Conservation (phyloP, 768 basidiomycete genomes). For the Phlebiopsis gigantea region DNA sequence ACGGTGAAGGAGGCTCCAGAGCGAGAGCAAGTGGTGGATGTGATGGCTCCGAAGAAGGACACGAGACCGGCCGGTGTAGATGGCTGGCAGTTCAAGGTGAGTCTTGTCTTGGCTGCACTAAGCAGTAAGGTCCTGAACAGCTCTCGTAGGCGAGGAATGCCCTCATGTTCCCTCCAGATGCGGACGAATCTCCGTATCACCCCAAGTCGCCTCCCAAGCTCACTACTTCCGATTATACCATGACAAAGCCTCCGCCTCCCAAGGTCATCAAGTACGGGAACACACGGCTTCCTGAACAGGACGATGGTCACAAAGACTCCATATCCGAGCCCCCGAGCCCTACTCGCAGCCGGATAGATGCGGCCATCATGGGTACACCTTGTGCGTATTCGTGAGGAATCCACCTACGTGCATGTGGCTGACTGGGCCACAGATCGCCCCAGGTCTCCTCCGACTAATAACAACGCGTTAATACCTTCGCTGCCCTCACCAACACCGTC, state of each 20-base stretch:
- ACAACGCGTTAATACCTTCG: conserved; percentile 76
- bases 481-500: conserved; percentile 85
- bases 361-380: conserved; percentile 89
- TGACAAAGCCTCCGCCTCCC: conserved; percentile 34
- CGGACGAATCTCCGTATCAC: conserved; percentile 78
- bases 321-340: conserved; percentile 78
- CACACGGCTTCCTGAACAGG: conserved; percentile 77
- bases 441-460: conserved; percentile 45
- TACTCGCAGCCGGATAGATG: conserved; percentile 82
- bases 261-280: conserved; percentile 72
- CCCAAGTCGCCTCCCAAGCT: conserved; percentile 24
- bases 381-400: conserved; percentile 46
- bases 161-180: conserved; percentile 93
- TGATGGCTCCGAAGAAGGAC: conserved; percentile 79
- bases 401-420: background rate
- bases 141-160: conserved; percentile 76
- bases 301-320: conserved; percentile 38
- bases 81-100: conserved; percentile 78
- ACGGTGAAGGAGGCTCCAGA: conserved; percentile 20
- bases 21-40: conserved; percentile 42
- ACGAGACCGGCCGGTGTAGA: conserved; percentile 68
- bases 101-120: conserved; percentile 8
- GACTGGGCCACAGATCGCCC: conserved; percentile 49
- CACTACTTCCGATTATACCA: too few species aligned
- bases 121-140: background rate